Evolutionary conservation across 1,284 basidiomycete species (phyloP).

Genomic region (Naganishia liquefaciens): DNA sequence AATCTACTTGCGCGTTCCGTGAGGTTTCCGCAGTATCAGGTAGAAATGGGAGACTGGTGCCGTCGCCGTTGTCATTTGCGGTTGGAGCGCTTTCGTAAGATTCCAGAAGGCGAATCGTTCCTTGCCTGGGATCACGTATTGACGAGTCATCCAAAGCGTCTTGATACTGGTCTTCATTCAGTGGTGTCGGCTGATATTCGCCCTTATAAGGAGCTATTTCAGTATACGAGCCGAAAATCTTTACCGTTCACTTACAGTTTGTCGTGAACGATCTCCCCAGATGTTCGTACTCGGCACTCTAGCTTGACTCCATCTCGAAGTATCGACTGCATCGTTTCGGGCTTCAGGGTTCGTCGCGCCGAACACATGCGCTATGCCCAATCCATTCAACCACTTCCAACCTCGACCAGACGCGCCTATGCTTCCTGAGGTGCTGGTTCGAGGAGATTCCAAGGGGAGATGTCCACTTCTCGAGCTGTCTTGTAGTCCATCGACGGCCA

Average conservation of each 20-base stretch:
- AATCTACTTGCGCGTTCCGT: not conserved
- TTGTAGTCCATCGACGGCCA: not conserved
- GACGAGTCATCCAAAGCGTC: not conserved
- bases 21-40: not conserved
- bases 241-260: too few relatives aligned
- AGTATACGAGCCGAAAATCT: too few relatives aligned
- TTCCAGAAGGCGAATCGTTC: constrained; percentile 13
- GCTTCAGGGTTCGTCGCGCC: not conserved
- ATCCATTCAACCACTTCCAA: constrained; percentile 24
- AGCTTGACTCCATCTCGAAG: not conserved
- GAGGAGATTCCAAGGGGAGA: not conserved
- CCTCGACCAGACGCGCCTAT: not conserved
- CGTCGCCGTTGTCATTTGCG: not conserved
- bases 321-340: not conserved
- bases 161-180: not conserved
- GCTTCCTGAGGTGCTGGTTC: constrained; percentile 10
- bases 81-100: not conserved
- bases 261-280: constrained; percentile 12
- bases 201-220: too few relatives aligned
- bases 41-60: not conserved
- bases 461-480: not conserved
- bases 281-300: constrained; percentile 24
- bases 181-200: not conserved
- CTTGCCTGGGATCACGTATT: not conserved
- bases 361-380: constrained; percentile 18